phyloP scores from a whole-genome alignment of 352 stramenopile genomes.

The Hyaloperonospora brassicae region DNA sequence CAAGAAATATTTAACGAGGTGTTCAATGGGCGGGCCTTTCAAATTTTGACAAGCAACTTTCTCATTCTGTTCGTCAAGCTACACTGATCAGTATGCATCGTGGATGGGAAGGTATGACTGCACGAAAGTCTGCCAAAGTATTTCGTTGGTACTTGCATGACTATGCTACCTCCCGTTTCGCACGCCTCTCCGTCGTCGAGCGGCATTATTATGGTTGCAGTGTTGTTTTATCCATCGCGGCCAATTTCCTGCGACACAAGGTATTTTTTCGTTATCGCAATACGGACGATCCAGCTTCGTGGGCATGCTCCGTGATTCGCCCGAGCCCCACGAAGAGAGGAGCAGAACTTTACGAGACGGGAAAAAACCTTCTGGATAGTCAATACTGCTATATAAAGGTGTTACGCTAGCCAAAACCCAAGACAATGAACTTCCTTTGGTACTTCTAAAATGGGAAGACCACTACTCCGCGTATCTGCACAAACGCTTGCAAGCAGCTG shows the following conservation, averaged over 20 bases:
- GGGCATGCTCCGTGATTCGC: not conserved
- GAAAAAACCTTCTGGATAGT: not conserved
- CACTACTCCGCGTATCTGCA: not conserved
- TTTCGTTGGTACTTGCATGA: slow-evolving; percentile 12
- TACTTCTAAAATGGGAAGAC: not conserved
- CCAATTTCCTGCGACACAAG: not conserved
- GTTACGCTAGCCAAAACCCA: too few species aligned
- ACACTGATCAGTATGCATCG: not conserved
- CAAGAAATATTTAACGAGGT: not conserved
- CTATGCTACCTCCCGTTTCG: not conserved
- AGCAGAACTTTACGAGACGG: not conserved
- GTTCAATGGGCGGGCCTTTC: not conserved
- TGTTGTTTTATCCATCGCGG: not conserved
- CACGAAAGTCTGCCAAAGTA: slow-evolving; percentile 1
- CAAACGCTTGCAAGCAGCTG: too few species aligned
- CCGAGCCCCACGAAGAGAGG: not conserved
- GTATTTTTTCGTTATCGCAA: not conserved
- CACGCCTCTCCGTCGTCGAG: not conserved
- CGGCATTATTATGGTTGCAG: slow-evolving; percentile 2
- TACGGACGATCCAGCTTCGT: not conserved
- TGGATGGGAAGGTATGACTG: slow-evolving; percentile 1
- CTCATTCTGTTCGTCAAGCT: not conserved
- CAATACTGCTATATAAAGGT: not conserved
- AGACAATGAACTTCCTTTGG: not conserved
- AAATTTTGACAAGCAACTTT: not conserved